Evolutionary conservation across 225 moss, liverwort and hornwort species (phyloP), one percentile per base, ranked within the genome.

Genomic region (Marchantia paleacea): DNA sequence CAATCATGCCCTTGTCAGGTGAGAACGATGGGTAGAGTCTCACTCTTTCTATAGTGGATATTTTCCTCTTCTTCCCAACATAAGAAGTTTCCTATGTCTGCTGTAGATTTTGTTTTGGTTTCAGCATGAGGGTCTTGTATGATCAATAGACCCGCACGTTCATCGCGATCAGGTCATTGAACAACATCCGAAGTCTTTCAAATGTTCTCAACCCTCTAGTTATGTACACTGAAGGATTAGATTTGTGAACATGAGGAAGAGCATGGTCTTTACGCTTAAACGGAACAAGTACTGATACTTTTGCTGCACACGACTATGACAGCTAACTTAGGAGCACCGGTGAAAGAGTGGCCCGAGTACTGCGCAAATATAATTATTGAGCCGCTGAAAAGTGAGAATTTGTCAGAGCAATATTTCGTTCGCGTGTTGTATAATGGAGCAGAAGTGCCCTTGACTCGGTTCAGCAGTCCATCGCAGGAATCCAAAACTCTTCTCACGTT

Each of bases 1-100:
- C 91, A 79, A 81, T 90, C 74, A 91, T 91, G 89, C 86, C 89
- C 48, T 86, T 91, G 57, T 88, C 91, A 81, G 89, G 91, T 91
- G 57, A 67, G n/a, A 20, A 53, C 26, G 8, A 24, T 3, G 4
- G 12, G 52, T 30, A 54, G 10, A 48, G 10, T 49, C 25, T 8
- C 62, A 61, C 30, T 25, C 13, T 62, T 22, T 48, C 3, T 69
- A 3, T 0, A 47, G 19, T 18, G 0, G 1, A 12, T 47, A 2
- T 2, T 39, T 22, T 3, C 16, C 16, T 47, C 13, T 47, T 18
- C 12, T 69, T 48, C 10, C 9, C 16, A 3, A 47, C 20, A 14
- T 49, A 49, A 70, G 47, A 49, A 7, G 19, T 70, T 70, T 62
- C 24, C 6, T 39, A 39, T 39, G 39, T 39, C 39, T 39, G 39